These are phyloP conservation scores for Litchi chinensis DNA, from an alignment of 345 rosid genomes.

Conservation along the genomic window DNA sequence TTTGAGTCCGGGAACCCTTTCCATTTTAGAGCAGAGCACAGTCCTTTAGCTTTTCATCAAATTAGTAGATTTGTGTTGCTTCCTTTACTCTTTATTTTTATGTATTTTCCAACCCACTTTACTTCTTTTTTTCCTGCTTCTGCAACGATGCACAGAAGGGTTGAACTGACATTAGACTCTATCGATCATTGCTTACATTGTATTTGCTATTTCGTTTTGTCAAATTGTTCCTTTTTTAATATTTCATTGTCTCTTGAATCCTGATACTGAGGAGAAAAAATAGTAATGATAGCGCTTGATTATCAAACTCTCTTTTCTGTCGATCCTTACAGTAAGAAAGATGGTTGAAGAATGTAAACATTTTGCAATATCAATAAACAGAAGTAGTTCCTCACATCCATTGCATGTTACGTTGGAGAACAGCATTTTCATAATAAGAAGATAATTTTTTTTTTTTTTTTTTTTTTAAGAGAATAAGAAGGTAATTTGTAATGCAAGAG, in stretches of 20 bases:
- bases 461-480: no score
- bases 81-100: neutral
- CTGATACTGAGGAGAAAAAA: neutral
- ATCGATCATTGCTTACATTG: neutral
- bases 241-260: neutral
- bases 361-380: no score
- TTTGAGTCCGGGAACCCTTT: conserved; percentile 62
- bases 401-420: no score
- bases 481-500: no score
- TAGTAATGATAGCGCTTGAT: neutral
- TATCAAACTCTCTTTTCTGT: neutral
- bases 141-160: no score
- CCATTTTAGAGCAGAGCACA: conserved; percentile 46
- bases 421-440: no score
- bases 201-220: neutral
- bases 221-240: neutral
- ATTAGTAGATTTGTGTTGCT: neutral
- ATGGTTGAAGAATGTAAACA: neutral
- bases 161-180: no score
- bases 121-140: neutral
- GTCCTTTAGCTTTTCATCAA: conserved; percentile 19
- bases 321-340: neutral
- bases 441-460: no score
- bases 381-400: no score
- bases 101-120: neutral